Conservation (phyloP, 257 asterid genomes). For the Solanum commersonii region DNA sequence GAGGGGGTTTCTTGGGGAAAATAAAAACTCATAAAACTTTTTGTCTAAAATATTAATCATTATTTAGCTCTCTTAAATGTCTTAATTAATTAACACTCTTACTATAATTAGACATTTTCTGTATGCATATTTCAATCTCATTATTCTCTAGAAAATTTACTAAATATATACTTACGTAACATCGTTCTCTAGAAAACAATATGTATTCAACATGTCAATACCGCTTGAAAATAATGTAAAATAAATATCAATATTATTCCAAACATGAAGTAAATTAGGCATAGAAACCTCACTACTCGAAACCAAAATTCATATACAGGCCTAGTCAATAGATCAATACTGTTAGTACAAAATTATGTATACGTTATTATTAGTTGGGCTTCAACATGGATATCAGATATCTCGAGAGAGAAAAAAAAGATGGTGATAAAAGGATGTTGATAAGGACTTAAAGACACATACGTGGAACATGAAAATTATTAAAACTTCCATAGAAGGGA, state of each 20-base stretch:
- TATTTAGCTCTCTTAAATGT: neutral
- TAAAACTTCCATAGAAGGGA: neutral
- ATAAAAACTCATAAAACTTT: neutral
- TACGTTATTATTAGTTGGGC: no score
- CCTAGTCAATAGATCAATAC: neutral
- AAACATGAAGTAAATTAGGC: neutral
- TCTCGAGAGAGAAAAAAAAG: no score
- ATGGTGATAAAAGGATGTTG: neutral
- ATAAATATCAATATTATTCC: neutral
- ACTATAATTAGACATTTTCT: no score
- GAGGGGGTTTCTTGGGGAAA: neutral
- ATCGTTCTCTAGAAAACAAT: neutral
- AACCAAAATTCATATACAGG: neutral
- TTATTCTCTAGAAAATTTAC: neutral
- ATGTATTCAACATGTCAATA: neutral
- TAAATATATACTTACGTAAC: no score
- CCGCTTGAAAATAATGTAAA: neutral
- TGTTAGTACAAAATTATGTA: fast-evolving
- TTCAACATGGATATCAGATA: no score
- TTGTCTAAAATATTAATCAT: neutral
- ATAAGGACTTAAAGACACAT: neutral
- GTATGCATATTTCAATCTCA: neutral
- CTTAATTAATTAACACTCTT: neutral
- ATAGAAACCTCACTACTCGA: neutral
- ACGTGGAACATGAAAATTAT: neutral